Conservation (phyloP, 176 grass and related monocot genomes). For the Juncus effusus region DNA sequence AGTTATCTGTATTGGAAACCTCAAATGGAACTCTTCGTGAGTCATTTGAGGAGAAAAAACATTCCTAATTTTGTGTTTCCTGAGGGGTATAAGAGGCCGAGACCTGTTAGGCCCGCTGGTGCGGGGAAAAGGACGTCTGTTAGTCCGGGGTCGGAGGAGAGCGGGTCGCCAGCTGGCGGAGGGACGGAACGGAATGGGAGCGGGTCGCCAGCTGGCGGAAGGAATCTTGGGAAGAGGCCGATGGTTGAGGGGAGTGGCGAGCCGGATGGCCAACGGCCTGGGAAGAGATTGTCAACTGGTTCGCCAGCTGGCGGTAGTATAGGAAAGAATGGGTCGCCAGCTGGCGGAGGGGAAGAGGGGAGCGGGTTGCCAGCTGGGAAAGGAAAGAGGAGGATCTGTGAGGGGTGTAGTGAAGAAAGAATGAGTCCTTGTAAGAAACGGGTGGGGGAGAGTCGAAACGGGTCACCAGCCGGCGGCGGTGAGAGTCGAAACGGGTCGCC, state of each 20-base stretch:
- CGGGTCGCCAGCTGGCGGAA: slow-evolving; percentile 9
- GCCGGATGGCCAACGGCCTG: neutral
- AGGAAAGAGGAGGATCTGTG: slow-evolving; percentile 13
- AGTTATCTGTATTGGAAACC: slow-evolving; percentile 90
- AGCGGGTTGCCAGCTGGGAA: too few relatives aligned
- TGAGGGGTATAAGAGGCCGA: slow-evolving; percentile 61
- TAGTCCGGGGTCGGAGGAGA: slow-evolving; percentile 41
- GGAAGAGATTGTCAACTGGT: slow-evolving; percentile 42
- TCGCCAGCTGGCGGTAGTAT: slow-evolving; percentile 16
- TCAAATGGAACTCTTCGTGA: slow-evolving; percentile 90
- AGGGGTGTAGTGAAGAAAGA: neutral
- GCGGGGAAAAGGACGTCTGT: slow-evolving; percentile 42
- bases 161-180: slow-evolving; percentile 20
- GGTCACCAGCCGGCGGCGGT: slow-evolving; percentile 12
- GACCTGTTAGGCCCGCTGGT: slow-evolving; percentile 27
- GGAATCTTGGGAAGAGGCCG: neutral
- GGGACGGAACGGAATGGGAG: neutral
- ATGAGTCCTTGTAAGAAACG: neutral
- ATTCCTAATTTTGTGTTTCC: slow-evolving; percentile 88
- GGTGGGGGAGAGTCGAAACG: slow-evolving; percentile 39
- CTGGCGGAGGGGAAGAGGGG: neutral
- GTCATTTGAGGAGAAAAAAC: slow-evolving; percentile 86
- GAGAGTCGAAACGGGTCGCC: slow-evolving; percentile 27
- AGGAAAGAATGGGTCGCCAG: slow-evolving; percentile 28
- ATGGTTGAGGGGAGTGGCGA: slow-evolving; percentile 6